Conservation (phyloP, 768 basidiomycete species). For the Lactarius tabidus region DNA sequence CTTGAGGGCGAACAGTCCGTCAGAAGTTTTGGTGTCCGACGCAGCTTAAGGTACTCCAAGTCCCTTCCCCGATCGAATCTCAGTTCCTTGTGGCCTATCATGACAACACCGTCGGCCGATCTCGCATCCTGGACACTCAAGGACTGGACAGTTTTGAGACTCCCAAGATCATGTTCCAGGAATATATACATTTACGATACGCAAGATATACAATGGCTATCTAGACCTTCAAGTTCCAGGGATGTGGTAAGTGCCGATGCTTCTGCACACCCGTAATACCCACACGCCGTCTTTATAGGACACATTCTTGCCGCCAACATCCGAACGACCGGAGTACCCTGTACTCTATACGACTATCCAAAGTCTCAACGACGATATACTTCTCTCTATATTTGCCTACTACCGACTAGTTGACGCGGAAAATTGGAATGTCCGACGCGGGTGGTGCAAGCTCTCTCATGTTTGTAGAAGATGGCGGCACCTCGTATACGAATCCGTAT, state of each 20-base stretch:
- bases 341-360: neutral
- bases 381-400: neutral
- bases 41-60: neutral
- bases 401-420: neutral
- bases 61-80: neutral
- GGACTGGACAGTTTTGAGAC: too few species aligned
- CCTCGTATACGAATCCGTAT: neutral
- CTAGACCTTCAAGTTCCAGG: too few species aligned
- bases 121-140: neutral
- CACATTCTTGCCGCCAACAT: neutral
- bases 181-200: too few species aligned
- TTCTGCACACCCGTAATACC: neutral
- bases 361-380: neutral
- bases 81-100: neutral
- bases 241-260: too few species aligned
- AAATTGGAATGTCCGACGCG: neutral
- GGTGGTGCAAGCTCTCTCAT: neutral
- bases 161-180: too few species aligned
- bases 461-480: neutral
- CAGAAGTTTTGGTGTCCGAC: neutral
- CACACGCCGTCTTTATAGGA: neutral
- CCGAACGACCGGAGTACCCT: neutral
- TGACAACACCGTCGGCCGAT: neutral
- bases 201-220: too few species aligned
- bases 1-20: constrained; percentile 8